Conservation (phyloP, 108 stramenopile species). For the Cyclostephanos invisitatus region DNA sequence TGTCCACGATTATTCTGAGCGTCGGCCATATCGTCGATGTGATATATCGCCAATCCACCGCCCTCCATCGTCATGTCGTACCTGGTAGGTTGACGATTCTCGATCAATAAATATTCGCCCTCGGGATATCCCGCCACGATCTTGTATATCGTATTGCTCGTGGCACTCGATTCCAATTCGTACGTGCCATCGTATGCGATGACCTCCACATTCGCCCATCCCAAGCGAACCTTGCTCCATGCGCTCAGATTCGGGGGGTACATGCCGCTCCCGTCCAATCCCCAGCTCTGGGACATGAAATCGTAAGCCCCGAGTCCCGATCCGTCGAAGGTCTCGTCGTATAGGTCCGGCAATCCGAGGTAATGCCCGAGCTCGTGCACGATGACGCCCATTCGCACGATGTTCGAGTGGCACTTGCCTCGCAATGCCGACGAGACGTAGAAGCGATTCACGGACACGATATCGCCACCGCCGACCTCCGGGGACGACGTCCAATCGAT, state of each 20-base stretch:
- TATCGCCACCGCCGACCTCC: slow-evolving; percentile 9
- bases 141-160: slow-evolving; percentile 45
- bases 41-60: slow-evolving; percentile 68
- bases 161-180: slow-evolving; percentile 29
- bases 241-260: slow-evolving; percentile 57
- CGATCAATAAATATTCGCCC: slow-evolving; percentile 70
- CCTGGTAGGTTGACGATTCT: slow-evolving; percentile 61
- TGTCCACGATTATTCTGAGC: slow-evolving; percentile 39
- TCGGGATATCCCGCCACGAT: slow-evolving; percentile 48
- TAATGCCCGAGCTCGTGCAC: slow-evolving; percentile 52
- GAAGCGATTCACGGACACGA: slow-evolving; percentile 40
- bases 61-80: slow-evolving; percentile 48
- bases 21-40: slow-evolving; percentile 55
- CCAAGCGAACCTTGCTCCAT: slow-evolving; percentile 57
- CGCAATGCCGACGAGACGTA: slow-evolving; percentile 49
- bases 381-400: slow-evolving; percentile 56
- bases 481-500: slow-evolving; percentile 14
- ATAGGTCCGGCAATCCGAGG: slow-evolving; percentile 55
- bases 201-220: slow-evolving; percentile 50
- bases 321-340: slow-evolving; percentile 38
- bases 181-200: slow-evolving; percentile 50
- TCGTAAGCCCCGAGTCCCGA: slow-evolving; percentile 49
- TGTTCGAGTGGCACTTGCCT: slow-evolving; percentile 37
- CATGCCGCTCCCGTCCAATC: slow-evolving; percentile 36
- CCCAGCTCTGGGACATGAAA: slow-evolving; percentile 56